A percentile compares a stretch with the other conserved stretches of the same genome.
Evolutionary conservation across 805 yeast species (phyloP).

Genomic region (Tetrapisispora namnaoensis): DNA sequence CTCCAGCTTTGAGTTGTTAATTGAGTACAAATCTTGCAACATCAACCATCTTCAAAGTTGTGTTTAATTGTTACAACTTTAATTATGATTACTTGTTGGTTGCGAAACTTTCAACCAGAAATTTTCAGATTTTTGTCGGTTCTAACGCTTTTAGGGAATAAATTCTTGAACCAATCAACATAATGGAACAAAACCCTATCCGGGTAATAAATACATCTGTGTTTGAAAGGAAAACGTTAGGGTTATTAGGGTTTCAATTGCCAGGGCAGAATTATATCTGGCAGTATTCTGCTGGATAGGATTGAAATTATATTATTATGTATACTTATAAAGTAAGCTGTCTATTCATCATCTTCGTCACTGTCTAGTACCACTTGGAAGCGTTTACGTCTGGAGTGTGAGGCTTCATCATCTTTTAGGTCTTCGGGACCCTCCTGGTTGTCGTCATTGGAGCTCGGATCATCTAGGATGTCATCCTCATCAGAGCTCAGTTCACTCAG

Average conservation of each 20-base stretch:
- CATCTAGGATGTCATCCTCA: slow-evolving; percentile 11
- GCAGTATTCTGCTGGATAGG: too few relatives aligned
- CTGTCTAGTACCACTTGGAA: slow-evolving; percentile 17
- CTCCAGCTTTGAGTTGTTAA: neutral
- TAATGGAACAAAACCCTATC: neutral
- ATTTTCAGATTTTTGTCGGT: neutral
- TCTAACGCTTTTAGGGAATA: neutral
- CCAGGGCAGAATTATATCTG: neutral
- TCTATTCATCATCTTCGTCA: slow-evolving; percentile 21
- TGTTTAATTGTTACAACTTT: neutral
- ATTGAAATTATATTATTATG: too few relatives aligned
- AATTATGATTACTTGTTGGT: neutral
- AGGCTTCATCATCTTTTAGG: slow-evolving; percentile 15
- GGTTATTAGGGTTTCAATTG: neutral
- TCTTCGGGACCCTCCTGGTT: too few relatives aligned
- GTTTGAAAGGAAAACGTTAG: too few relatives aligned
- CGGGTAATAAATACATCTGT: too few relatives aligned
- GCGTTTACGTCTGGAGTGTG: slow-evolving; percentile 10
- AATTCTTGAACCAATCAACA: neutral
- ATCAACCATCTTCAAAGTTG: neutral
- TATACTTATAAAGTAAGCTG: too few relatives aligned
- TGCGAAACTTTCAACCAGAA: neutral
- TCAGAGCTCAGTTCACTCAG: slow-evolving; percentile 26
- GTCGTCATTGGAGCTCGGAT: slow-evolving; percentile 7
- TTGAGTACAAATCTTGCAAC: neutral